Conservation (phyloP, 2,329 filamentous ascomycete genomes). For the Neoascochyta sp. region DNA sequence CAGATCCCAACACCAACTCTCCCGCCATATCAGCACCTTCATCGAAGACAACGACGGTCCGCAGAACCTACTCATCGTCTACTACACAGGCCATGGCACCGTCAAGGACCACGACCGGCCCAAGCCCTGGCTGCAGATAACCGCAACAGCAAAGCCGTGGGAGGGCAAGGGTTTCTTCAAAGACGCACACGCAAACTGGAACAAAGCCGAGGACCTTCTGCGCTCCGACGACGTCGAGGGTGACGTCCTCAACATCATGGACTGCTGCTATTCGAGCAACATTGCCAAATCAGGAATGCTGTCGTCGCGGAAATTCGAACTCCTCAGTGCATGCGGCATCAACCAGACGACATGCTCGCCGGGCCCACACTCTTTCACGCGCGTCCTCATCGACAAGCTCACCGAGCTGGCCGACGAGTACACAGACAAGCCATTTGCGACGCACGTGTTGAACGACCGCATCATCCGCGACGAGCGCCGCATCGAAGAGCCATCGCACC, state of each 20-base stretch:
- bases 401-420: slow-evolving; percentile 20
- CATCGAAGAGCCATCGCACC: slow-evolving; percentile 23
- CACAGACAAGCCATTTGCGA: slow-evolving; percentile 25
- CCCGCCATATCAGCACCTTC: slow-evolving; percentile 25
- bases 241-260: slow-evolving; percentile 39
- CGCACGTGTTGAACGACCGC: slow-evolving; percentile 25
- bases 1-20: slow-evolving; percentile 37
- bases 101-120: slow-evolving; percentile 18
- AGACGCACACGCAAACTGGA: slow-evolving; percentile 34
- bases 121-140: slow-evolving; percentile 25
- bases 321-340: slow-evolving; percentile 30
- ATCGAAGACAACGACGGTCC: slow-evolving; percentile 27
- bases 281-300: slow-evolving; percentile 25
- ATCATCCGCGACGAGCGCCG: slow-evolving; percentile 26
- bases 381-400: slow-evolving; percentile 32
- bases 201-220: slow-evolving; percentile 30
- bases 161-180: slow-evolving; percentile 18
- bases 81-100: slow-evolving; percentile 40
- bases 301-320: slow-evolving; percentile 28
- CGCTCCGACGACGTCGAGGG: slow-evolving; percentile 25
- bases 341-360: slow-evolving; percentile 28
- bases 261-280: slow-evolving; percentile 40
- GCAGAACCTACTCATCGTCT: slow-evolving; percentile 36
- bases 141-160: slow-evolving; percentile 13
- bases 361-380: slow-evolving; percentile 31